Evolutionary conservation across 108 stramenopile genomes (phyloP).

Genomic region (Poteriospumella lacustris): DNA sequence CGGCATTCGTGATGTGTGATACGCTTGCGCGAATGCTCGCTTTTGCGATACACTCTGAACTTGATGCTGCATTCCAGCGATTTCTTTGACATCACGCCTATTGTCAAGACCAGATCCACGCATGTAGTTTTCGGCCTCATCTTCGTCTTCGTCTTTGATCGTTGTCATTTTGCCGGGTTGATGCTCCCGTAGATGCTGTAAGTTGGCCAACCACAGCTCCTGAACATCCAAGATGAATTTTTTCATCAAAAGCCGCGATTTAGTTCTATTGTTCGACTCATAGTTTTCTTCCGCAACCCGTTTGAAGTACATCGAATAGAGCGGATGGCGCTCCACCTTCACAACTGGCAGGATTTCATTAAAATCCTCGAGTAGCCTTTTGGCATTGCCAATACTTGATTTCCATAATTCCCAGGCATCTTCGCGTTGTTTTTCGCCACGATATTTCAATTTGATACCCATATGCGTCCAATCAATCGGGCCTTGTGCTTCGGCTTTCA

Average conservation of each 20-base stretch:
- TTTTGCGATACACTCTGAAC: constrained; percentile 21
- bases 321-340: constrained; percentile 11
- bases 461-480: constrained; percentile 22
- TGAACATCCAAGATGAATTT: constrained; percentile 18
- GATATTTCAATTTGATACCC: not conserved
- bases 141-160: not conserved
- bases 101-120: not conserved
- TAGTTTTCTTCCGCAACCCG: not conserved
- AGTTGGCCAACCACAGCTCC: constrained; percentile 22
- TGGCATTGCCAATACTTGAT: not conserved
- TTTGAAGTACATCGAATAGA: not conserved
- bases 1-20: constrained; percentile 18
- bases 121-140: not conserved
- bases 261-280: not conserved
- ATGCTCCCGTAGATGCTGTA: constrained; percentile 23
- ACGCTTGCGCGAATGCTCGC: not conserved
- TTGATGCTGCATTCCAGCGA: constrained; percentile 12
- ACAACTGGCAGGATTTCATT: not conserved
- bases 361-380: not conserved
- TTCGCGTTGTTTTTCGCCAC: constrained; percentile 14
- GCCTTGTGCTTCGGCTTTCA: constrained; percentile 24
- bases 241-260: constrained; percentile 13
- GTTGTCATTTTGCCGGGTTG: not conserved
- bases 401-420: not conserved
- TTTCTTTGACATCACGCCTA: constrained; percentile 17